phyloP scores from a whole-genome alignment of 2,329 filamentous ascomycete species.

The Pestalotiopsis sp. region DNA sequence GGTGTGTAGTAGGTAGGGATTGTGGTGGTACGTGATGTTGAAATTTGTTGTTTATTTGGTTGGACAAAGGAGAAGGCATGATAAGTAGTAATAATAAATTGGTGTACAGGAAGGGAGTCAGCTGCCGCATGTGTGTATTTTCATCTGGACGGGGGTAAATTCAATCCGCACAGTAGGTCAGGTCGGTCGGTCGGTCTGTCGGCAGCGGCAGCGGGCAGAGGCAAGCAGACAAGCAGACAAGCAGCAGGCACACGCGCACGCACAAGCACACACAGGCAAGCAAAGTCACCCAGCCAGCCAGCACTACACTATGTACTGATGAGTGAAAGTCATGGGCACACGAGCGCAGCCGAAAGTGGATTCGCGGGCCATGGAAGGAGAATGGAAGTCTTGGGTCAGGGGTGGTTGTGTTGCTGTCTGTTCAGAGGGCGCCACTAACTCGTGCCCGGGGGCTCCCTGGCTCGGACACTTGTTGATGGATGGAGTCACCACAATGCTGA shows the following conservation, averaged over 20 bases:
- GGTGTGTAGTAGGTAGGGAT: background rate
- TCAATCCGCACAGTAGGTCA: background rate
- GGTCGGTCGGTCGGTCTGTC: too few relatives aligned
- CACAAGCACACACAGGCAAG: too few relatives aligned
- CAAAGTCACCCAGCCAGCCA: too few relatives aligned
- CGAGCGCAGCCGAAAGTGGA: constrained; percentile 3
- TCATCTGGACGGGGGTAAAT: background rate
- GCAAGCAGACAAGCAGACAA: too few relatives aligned
- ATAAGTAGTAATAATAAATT: background rate
- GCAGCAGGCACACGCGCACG: too few relatives aligned
- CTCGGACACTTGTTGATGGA: background rate
- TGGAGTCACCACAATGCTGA: background rate
- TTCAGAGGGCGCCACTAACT: background rate
- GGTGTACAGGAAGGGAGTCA: background rate
- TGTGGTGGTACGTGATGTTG: background rate
- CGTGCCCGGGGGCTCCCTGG: background rate
- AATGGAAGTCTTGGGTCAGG: background rate
- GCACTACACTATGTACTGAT: too few relatives aligned
- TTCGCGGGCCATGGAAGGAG: background rate
- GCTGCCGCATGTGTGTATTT: background rate
- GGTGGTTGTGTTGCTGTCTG: background rate
- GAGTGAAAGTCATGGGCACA: background rate
- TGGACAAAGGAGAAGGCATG: constrained; percentile 16
- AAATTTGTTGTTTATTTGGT: background rate
- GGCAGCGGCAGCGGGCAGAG: too few relatives aligned